These are phyloP conservation scores for Arachis hypogaea DNA, from an alignment of 306 rosid species.

Conservation along the genomic window DNA sequence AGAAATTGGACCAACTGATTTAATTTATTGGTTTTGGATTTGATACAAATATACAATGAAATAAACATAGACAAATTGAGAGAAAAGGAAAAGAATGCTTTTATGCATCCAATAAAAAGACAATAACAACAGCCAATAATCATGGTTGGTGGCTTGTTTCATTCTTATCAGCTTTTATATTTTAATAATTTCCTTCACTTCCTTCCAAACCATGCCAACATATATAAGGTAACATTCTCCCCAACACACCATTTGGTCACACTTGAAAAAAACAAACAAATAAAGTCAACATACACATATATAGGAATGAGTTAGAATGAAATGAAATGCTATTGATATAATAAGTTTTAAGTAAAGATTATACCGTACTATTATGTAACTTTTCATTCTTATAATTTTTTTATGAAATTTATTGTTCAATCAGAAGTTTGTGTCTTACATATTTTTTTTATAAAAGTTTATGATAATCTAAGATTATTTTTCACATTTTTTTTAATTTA, in stretches of 20 bases:
- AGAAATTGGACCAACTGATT: constrained; percentile 27
- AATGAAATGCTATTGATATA: too few relatives aligned
- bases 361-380: too few relatives aligned
- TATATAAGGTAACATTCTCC: constrained; percentile 33
- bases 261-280: constrained; percentile 8
- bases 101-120: constrained; percentile 3
- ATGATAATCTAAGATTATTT: too few relatives aligned
- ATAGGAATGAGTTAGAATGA: too few relatives aligned
- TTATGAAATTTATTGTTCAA: too few relatives aligned
- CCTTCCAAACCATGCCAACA: constrained; percentile 44
- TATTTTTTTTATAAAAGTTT: too few relatives aligned
- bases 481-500: too few relatives aligned
- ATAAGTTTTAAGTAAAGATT: too few relatives aligned
- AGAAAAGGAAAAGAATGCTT: neutral
- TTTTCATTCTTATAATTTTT: too few relatives aligned
- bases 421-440: too few relatives aligned
- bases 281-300: too few relatives aligned
- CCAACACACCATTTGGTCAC: constrained; percentile 35
- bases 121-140: constrained; percentile 25
- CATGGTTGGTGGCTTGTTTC: constrained; percentile 35
- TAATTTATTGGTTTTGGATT: constrained; percentile 25
- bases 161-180: constrained; percentile 23
- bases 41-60: constrained; percentile 6
- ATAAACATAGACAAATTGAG: neutral
- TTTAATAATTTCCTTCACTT: constrained; percentile 28